A percentile compares a stretch with the other conserved stretches of the same genome.
Conservation (phyloP, 2,329 filamentous ascomycete genomes). For the Keithomyces neogunnii region DNA sequence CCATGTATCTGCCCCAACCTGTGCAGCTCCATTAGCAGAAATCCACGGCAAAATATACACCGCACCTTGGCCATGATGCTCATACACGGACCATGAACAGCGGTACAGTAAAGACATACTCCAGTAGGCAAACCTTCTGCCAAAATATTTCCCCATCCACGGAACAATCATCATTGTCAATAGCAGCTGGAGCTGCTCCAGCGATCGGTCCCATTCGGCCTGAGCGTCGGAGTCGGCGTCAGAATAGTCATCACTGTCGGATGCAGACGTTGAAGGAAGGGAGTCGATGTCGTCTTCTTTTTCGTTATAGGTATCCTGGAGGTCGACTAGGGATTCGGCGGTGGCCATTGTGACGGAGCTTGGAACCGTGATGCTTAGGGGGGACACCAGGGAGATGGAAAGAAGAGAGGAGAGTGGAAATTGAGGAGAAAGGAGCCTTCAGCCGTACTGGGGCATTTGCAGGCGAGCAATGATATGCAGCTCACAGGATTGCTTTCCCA, state of each 20-base stretch:
- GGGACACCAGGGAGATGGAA: not conserved
- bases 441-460: not conserved
- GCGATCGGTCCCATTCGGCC: slow-evolving; percentile 85
- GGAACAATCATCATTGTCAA: slow-evolving; percentile 92
- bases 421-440: not conserved
- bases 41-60: not conserved
- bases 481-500: not conserved
- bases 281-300: slow-evolving; percentile 51
- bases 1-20: slow-evolving; percentile 94
- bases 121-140: slow-evolving; percentile 92
- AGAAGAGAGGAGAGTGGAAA: not conserved
- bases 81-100: not conserved
- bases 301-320: slow-evolving; percentile 42
- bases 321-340: slow-evolving; percentile 40
- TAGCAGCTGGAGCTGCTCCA: slow-evolving; percentile 88
- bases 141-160: slow-evolving; percentile 90
- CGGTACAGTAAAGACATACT: slow-evolving; percentile 42
- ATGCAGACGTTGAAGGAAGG: slow-evolving; percentile 46
- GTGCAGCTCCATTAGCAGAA: not conserved
- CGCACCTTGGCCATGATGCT: not conserved
- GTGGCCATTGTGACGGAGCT: slow-evolving; percentile 19
- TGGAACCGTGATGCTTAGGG: not conserved
- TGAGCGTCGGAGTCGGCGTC: slow-evolving; percentile 77
- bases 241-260: slow-evolving; percentile 46
- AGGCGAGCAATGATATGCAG: not conserved